A percentile compares a stretch with the other conserved stretches of the same genome.
phyloP scores from a whole-genome alignment of 257 asterid species.

The Solanum neorickii region DNA sequence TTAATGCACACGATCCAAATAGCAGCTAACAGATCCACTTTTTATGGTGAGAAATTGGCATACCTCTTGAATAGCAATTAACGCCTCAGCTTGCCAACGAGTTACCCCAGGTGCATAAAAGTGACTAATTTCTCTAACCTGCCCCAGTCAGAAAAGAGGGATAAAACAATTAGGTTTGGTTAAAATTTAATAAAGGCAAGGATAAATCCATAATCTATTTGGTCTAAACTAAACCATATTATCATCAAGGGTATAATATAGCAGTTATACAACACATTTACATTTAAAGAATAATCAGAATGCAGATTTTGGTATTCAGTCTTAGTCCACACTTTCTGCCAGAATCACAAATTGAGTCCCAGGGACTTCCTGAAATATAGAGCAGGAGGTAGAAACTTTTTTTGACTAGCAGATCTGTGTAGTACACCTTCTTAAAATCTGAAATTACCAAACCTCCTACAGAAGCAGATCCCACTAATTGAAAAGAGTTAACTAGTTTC shows the following conservation, averaged over 20 bases:
- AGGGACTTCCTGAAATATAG: background rate
- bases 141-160: constrained; percentile 4
- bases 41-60: background rate
- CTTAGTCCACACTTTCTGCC: background rate
- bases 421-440: background rate
- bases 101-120: constrained; percentile 28
- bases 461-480: background rate
- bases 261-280: background rate
- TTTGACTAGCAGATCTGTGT: background rate
- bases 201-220: background rate
- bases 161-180: background rate
- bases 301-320: background rate
- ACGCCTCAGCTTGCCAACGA: constrained; percentile 94
- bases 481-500: background rate
- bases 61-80: constrained; percentile 94
- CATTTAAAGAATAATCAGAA: background rate
- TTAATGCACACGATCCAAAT: background rate
- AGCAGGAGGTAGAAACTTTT: background rate
- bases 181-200: background rate
- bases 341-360: background rate
- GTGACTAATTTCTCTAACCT: constrained; percentile 73
- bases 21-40: background rate
- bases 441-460: background rate
- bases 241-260: background rate
- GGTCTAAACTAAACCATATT: background rate